Conservation (phyloP, 805 yeast genomes). For the Pichia sporocuriosa region DNA sequence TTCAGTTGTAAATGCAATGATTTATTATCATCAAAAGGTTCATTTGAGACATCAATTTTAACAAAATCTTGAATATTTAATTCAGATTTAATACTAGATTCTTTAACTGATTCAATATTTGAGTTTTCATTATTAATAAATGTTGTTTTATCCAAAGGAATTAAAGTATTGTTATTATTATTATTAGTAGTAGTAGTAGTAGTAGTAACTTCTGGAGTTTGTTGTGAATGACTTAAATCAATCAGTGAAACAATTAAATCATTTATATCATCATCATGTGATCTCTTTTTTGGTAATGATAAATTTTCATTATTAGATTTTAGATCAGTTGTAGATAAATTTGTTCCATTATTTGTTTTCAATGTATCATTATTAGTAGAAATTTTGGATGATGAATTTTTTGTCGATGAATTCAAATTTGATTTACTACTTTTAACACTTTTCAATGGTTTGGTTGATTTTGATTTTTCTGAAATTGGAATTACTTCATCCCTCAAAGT, state of each 20-base stretch:
- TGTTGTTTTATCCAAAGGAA: too few relatives aligned
- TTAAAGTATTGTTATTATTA: neutral
- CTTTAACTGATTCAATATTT: too few relatives aligned
- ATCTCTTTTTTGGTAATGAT: conserved; percentile 17
- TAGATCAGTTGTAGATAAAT: too few relatives aligned
- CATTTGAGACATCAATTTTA: too few relatives aligned
- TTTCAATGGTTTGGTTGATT: neutral
- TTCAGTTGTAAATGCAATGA: too few relatives aligned
- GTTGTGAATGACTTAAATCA: conserved; percentile 27
- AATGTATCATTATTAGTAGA: neutral
- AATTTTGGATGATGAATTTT: neutral
- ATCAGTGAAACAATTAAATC: conserved; percentile 31
- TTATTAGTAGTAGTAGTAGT: neutral
- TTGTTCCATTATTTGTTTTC: conserved; percentile 3
- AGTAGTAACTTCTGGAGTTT: neutral
- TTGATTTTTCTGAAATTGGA: neutral
- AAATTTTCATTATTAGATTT: too few relatives aligned
- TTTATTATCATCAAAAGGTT: too few relatives aligned
- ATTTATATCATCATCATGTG: conserved; percentile 31
- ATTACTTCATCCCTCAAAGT: conserved; percentile 22
- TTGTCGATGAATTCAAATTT: conserved; percentile 5
- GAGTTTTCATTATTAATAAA: too few relatives aligned
- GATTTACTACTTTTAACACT: conserved; percentile 1
- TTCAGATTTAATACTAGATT: too few relatives aligned
- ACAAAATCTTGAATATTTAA: too few relatives aligned